Conservation (phyloP, 164 flowering plant species). For the Nymphaea thermarum region DNA sequence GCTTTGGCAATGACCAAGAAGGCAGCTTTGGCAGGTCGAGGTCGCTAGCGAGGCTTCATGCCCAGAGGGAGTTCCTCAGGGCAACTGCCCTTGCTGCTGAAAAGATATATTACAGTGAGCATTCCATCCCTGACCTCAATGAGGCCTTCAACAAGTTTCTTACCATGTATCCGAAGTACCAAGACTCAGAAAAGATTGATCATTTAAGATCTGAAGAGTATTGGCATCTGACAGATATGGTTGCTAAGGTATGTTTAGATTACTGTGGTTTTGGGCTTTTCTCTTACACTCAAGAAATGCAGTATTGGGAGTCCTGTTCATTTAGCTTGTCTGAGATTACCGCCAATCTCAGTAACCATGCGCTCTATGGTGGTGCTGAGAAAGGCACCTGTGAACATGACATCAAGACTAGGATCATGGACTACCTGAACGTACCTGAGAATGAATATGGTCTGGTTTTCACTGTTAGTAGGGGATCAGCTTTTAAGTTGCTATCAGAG, state of each 20-base stretch:
- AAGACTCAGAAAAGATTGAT: slow-evolving; percentile 72
- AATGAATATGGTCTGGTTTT: slow-evolving; percentile 73
- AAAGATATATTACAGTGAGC: slow-evolving; percentile 44
- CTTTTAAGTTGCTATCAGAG: slow-evolving; percentile 72
- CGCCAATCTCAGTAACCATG: slow-evolving; percentile 48
- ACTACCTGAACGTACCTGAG: slow-evolving; percentile 62
- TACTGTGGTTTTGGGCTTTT: slow-evolving; percentile 93
- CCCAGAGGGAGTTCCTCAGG: slow-evolving; percentile 62
- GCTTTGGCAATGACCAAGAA: slow-evolving; percentile 33
- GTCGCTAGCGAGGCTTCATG: slow-evolving; percentile 68
- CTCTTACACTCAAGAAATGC: slow-evolving; percentile 56
- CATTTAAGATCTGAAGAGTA: slow-evolving; percentile 70
- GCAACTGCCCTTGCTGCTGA: slow-evolving; percentile 81
- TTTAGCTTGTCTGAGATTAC: slow-evolving; percentile 58
- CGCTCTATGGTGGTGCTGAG: slow-evolving; percentile 57
- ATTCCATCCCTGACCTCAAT: slow-evolving; percentile 42
- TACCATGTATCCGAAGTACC: slow-evolving; percentile 77
- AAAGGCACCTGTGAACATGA: slow-evolving; percentile 43
- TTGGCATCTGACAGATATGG: slow-evolving; percentile 30
- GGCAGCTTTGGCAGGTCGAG: slow-evolving; percentile 59
- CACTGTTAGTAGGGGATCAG: slow-evolving; percentile 73
- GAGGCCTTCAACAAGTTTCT: slow-evolving; percentile 67
- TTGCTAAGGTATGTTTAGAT: slow-evolving; percentile 85
- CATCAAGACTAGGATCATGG: slow-evolving; percentile 61
- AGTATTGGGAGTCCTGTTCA: slow-evolving; percentile 74